phyloP scores from a whole-genome alignment of 2,329 filamentous ascomycete genomes.

The Ceratocystis huliohia region DNA sequence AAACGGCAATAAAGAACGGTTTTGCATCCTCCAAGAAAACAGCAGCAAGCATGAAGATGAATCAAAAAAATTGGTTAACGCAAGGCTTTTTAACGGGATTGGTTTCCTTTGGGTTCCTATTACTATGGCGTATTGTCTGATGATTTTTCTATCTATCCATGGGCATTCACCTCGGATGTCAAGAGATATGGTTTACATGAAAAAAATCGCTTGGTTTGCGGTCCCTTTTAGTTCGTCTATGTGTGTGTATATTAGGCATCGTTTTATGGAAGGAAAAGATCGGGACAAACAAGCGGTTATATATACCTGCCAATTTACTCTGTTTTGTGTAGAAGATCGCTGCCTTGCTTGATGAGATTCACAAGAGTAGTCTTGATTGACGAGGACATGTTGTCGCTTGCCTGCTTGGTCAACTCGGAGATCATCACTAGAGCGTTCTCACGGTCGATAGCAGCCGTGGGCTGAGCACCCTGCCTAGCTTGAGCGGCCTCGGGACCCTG shows the following conservation, averaged over 20 bases:
- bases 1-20: slow-evolving; percentile 26
- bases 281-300: not conserved
- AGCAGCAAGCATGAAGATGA: slow-evolving; percentile 16
- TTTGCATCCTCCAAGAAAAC: slow-evolving; percentile 24
- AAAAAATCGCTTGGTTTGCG: not conserved
- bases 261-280: not conserved
- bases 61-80: slow-evolving; percentile 21
- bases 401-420: slow-evolving; percentile 39
- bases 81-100: slow-evolving; percentile 27
- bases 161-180: slow-evolving; percentile 3
- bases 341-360: slow-evolving; percentile 39
- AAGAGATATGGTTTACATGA: slow-evolving; percentile 10
- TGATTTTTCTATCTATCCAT: slow-evolving; percentile 19
- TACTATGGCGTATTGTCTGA: slow-evolving; percentile 21
- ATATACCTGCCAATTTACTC: slow-evolving; percentile 14
- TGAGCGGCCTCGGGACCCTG: slow-evolving; percentile 15
- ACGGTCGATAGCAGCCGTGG: slow-evolving; percentile 31
- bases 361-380: slow-evolving; percentile 34
- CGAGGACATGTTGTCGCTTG: slow-evolving; percentile 31
- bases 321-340: slow-evolving; percentile 31
- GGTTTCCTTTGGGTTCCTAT: slow-evolving; percentile 30
- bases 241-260: not conserved
- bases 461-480: slow-evolving; percentile 2
- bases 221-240: not conserved
- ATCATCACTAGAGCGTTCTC: slow-evolving; percentile 51